Evolutionary conservation across 2,329 filamentous ascomycete species (phyloP).

Genomic region (Gnomoniopsis sp.): DNA sequence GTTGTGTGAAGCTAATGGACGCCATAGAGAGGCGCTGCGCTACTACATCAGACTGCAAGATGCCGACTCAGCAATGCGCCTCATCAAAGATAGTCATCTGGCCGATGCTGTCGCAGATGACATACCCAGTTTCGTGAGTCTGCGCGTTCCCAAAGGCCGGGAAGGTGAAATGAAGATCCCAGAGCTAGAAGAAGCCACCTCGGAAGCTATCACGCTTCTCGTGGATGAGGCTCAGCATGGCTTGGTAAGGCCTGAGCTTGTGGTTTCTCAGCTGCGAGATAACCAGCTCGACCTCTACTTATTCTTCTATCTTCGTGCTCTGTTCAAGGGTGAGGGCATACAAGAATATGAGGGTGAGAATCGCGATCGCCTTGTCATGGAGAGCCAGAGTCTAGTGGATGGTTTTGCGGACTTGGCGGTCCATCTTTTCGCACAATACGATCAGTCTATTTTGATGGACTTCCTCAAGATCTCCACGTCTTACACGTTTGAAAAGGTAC

Average conservation of each 20-base stretch:
- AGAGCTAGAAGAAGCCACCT: constrained; percentile 76
- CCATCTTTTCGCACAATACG: constrained; percentile 79
- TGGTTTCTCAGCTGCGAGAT: constrained; percentile 72
- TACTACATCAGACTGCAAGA: constrained; percentile 91
- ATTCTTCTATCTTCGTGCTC: constrained; percentile 84
- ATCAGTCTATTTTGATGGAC: constrained; percentile 76
- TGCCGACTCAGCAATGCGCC: constrained; percentile 79
- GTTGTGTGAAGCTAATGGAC: constrained; percentile 77
- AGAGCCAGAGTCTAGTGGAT: constrained; percentile 70
- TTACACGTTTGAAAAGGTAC: constrained; percentile 78
- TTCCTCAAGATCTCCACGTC: constrained; percentile 81
- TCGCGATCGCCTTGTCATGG: constrained; percentile 53
- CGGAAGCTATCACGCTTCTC: constrained; percentile 80
- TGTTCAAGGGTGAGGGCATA: constrained; percentile 76
- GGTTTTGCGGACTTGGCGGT: constrained; percentile 84
- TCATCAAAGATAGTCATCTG: constrained; percentile 87
- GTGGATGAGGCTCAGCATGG: constrained; percentile 90
- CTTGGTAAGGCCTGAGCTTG: constrained; percentile 71
- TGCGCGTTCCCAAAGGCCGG: constrained; percentile 75
- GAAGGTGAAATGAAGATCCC: constrained; percentile 60
- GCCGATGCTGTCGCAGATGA: constrained; percentile 86
- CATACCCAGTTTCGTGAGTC: constrained; percentile 80
- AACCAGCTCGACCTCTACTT: constrained; percentile 71
- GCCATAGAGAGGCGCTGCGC: constrained; percentile 77
- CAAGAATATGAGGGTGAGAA: constrained; percentile 51